phyloP scores from a whole-genome alignment of 805 yeast genomes.

The Saccharomycopsis sp. region DNA sequence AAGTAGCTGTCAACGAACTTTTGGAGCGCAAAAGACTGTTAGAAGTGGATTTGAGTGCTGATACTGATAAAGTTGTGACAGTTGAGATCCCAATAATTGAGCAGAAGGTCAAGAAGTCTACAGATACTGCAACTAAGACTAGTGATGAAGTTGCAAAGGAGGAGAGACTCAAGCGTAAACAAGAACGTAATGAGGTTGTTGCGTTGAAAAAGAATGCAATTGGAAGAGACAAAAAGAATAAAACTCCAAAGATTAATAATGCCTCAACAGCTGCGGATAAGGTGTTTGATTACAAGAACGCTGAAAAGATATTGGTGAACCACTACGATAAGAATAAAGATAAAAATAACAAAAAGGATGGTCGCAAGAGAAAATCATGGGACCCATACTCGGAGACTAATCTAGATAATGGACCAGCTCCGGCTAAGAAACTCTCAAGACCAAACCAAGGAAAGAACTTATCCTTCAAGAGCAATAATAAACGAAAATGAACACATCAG shows the following conservation, averaged over 20 bases:
- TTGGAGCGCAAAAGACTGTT: background rate
- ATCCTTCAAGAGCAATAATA: slow-evolving; percentile 10
- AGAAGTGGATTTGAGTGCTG: background rate
- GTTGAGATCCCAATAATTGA: slow-evolving; percentile 8
- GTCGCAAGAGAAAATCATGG: slow-evolving; percentile 39
- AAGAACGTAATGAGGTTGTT: slow-evolving; percentile 16
- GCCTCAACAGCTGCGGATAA: slow-evolving; percentile 7
- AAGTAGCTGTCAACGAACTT: background rate
- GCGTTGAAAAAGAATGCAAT: slow-evolving; percentile 13
- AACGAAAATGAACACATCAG: background rate
- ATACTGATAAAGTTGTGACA: slow-evolving; percentile 1
- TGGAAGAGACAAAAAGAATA: slow-evolving; percentile 5
- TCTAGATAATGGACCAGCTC: slow-evolving; percentile 2
- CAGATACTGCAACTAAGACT: background rate
- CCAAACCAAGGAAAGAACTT: slow-evolving; percentile 15
- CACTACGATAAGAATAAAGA: slow-evolving; percentile 14
- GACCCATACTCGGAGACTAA: slow-evolving; percentile 46
- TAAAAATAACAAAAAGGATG: slow-evolving; percentile 22
- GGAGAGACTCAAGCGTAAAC: slow-evolving; percentile 1
- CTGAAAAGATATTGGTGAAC: slow-evolving; percentile 36
- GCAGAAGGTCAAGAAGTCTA: slow-evolving; percentile 4
- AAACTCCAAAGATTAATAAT: slow-evolving; percentile 5
- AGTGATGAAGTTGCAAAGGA: background rate
- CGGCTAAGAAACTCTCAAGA: slow-evolving; percentile 30
- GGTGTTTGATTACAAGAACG: slow-evolving; percentile 39